phyloP scores from a whole-genome alignment of 1,284 basidiomycete genomes.

The Fomitopsis betulina region DNA sequence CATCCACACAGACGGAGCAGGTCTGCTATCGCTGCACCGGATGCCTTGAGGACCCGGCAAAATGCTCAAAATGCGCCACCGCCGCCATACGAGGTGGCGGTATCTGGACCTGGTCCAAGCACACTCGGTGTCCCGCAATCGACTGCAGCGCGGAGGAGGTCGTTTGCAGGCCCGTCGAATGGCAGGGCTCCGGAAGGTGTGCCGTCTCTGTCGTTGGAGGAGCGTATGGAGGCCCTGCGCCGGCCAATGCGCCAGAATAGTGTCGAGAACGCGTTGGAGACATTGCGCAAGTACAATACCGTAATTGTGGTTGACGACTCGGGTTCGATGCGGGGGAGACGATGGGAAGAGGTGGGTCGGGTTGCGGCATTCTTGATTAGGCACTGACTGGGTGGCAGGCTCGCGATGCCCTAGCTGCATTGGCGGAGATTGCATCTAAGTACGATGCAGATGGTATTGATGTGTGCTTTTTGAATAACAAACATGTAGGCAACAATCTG shows the following conservation, averaged over 20 bases:
- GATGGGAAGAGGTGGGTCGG: conserved; percentile 43
- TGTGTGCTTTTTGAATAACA: conserved; percentile 43
- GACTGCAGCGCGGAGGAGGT: neutral
- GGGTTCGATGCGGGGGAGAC: conserved; percentile 42
- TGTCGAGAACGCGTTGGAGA: conserved; percentile 39
- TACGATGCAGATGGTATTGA: conserved; percentile 50
- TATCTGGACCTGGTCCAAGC: conserved; percentile 1
- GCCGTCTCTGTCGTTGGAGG: neutral
- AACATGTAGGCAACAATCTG: conserved; percentile 27
- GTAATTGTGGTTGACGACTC: conserved; percentile 58
- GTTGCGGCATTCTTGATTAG: neutral
- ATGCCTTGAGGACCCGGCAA: neutral
- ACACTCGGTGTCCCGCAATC: conserved; percentile 1
- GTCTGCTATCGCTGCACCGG: conserved; percentile 12
- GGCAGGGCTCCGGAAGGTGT: neutral
- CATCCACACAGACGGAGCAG: conserved; percentile 14
- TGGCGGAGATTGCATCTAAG: conserved; percentile 37
- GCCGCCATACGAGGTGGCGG: conserved; percentile 16
- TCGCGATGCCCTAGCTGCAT: conserved; percentile 33
- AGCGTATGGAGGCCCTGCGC: conserved; percentile 12
- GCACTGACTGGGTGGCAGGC: conserved; percentile 26
- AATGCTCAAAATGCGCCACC: conserved; percentile 15
- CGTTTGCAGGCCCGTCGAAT: neutral
- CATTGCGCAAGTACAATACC: conserved; percentile 43
- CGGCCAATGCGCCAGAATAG: conserved; percentile 25